Base-by-base conservation (phyloP, 257 asterid genomes). In the Capsicum baccatum region DNA sequence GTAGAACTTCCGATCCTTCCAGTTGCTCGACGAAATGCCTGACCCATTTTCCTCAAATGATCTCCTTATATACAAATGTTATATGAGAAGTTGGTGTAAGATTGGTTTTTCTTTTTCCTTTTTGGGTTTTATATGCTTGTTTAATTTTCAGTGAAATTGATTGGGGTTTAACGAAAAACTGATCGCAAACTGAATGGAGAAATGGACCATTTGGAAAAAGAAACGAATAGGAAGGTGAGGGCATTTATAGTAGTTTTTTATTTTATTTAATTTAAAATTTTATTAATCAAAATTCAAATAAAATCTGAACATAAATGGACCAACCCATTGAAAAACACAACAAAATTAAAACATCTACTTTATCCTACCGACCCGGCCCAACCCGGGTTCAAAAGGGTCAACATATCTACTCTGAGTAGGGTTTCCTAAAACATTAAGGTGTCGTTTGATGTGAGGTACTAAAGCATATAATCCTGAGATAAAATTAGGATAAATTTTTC, bases 11-110 rank as follows among this genome's bases (percentile, higher is more conserved):
- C 91, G 81, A 91, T 90, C 94, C 96, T 93, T 15, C 99, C 98
- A 84, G 93, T 64, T 87, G 98, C 98, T 91, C 99, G 96, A 89
- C 99, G 97, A 89, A 96, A 92, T 90, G 99, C 96, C 96, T 95
- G 98, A 76, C 98, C 99, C 99, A 95, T 94, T 82, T 73, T 70
- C 21, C 56, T 4, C 84, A n/a, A 74, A 59, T 17, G 42, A 63
- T 9, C 44, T 16, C 19, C 47, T 15, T 74, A 26, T 64, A 26
- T 76, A 33, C 44, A 8, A 13, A 60, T 59, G 10, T 37, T 37
- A 37, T 2, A n/a, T 71, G 55, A 42, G 16, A 70, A 8, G 0
- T 16, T 71, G 3, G 16, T 9, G 6, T 9, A 17, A 44, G 58
- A 19, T 50, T 68, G 16, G 12, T 21, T 12, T 50, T 66, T 0